These are phyloP conservation scores for Phaeotremella fagi DNA, from an alignment of 768 basidiomycete species.

Conservation along the genomic window DNA sequence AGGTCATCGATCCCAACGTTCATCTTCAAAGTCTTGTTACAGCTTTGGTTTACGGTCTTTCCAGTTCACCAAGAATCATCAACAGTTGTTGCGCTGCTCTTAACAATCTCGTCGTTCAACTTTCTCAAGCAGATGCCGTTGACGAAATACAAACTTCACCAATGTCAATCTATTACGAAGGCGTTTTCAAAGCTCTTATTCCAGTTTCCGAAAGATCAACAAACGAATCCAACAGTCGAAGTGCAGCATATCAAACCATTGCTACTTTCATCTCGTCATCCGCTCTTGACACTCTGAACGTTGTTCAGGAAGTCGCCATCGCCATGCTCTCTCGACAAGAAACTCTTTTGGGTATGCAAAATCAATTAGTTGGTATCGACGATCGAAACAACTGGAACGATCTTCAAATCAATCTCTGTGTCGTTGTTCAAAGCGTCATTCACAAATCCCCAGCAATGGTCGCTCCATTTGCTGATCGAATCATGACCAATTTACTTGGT, in stretches of 20 bases:
- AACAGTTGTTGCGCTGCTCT: slow-evolving; percentile 94
- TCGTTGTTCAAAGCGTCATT: slow-evolving; percentile 63
- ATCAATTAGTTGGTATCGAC: slow-evolving; percentile 89
- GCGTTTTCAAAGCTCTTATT: slow-evolving; percentile 75
- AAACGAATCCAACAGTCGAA: slow-evolving; percentile 89
- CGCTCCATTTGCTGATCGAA: slow-evolving; percentile 81
- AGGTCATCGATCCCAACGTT: slow-evolving; percentile 79
- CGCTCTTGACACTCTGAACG: slow-evolving; percentile 67
- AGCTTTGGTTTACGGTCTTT: slow-evolving; percentile 74
- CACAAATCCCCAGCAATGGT: slow-evolving; percentile 79
- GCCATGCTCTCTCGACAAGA: slow-evolving; percentile 87
- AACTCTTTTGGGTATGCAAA: slow-evolving; percentile 74
- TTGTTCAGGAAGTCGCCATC: slow-evolving; percentile 75
- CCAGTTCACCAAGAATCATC: slow-evolving; percentile 75
- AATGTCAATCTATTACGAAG: slow-evolving; percentile 85
- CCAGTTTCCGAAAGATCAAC: slow-evolving; percentile 77
- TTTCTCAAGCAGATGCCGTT: slow-evolving; percentile 64
- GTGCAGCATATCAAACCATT: slow-evolving; percentile 93
- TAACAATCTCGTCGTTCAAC: slow-evolving; percentile 90
- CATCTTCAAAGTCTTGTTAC: slow-evolving; percentile 78
- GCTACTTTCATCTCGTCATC: slow-evolving; percentile 78
- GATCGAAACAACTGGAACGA: slow-evolving; percentile 99
- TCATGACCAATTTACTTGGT: slow-evolving; percentile 85
- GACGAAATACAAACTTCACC: slow-evolving; percentile 59
- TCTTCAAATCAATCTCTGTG: slow-evolving; percentile 86